Evolutionary conservation across 1,284 basidiomycete genomes (phyloP).

Genomic region (Stygiomarasmius scandens): DNA sequence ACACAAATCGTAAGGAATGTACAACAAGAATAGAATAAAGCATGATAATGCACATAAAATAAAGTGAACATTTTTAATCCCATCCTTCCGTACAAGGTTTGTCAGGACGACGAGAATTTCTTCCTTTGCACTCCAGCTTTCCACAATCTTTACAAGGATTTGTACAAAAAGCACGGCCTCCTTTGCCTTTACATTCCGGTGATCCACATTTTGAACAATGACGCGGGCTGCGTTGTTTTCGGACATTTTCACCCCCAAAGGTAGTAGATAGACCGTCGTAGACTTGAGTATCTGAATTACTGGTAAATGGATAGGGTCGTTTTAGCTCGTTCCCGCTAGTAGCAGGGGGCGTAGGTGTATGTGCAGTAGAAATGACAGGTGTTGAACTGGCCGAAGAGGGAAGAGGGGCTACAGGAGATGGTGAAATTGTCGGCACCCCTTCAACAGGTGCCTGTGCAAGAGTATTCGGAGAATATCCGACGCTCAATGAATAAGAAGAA

Average conservation of each 20-base stretch:
- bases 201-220: slow-evolving; percentile 75
- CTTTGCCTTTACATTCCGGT: slow-evolving; percentile 77
- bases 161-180: slow-evolving; percentile 66
- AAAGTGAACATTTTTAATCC: slow-evolving; percentile 21
- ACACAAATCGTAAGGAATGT: neutral
- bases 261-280: neutral
- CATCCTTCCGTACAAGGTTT: slow-evolving; percentile 69
- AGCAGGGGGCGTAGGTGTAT: neutral
- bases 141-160: slow-evolving; percentile 77
- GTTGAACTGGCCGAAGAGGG: neutral
- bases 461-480: neutral
- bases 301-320: slow-evolving; percentile 10
- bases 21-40: neutral
- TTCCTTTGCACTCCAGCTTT: slow-evolving; percentile 68
- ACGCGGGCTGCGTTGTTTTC: slow-evolving; percentile 37
- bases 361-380: neutral
- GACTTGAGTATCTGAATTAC: neutral
- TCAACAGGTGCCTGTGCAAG: neutral
- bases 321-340: slow-evolving; percentile 6
- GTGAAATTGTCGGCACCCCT: neutral
- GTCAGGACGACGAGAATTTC: slow-evolving; percentile 74
- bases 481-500: neutral
- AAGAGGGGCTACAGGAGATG: neutral
- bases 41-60: neutral
- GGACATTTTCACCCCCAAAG: neutral